These are phyloP conservation scores for Aspergillus phoenicis DNA, from an alignment of 2,329 filamentous ascomycete species.

Conservation along the genomic window DNA sequence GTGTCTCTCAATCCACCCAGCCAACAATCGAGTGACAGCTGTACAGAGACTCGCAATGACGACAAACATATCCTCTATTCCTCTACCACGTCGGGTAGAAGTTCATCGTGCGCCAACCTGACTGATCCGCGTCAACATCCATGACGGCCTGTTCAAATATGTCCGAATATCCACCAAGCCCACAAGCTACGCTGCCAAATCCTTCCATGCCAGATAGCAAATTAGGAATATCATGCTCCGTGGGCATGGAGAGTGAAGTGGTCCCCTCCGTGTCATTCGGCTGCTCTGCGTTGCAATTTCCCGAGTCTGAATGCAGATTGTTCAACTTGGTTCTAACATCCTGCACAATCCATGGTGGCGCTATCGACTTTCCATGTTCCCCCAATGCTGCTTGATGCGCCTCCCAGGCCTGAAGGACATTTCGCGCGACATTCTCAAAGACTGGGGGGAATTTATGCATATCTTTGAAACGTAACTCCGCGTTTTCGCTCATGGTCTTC, in stretches of 20 bases:
- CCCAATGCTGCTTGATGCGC: slow-evolving; percentile 26
- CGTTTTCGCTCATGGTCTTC: slow-evolving; percentile 52
- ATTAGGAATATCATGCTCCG: background rate
- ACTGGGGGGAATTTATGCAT: slow-evolving; percentile 21
- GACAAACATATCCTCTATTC: no score
- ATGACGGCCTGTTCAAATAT: background rate
- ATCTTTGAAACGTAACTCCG: slow-evolving; percentile 35
- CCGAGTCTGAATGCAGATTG: slow-evolving; percentile 5
- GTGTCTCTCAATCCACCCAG: background rate
- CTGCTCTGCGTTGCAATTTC: background rate
- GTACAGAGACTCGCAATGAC: background rate
- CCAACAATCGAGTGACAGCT: no score
- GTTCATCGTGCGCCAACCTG: slow-evolving; percentile 7
- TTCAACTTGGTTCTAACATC: slow-evolving; percentile 28
- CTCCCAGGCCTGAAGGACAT: slow-evolving; percentile 49
- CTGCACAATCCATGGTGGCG: slow-evolving; percentile 34
- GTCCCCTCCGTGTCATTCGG: background rate
- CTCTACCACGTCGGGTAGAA: background rate
- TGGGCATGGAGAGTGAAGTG: background rate
- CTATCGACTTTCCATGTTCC: slow-evolving; percentile 17
- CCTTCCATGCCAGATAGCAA: background rate
- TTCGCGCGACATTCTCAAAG: slow-evolving; percentile 36
- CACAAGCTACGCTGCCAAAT: background rate
- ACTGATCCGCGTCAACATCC: background rate
- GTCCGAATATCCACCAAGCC: background rate